Conservation (phyloP, 768 basidiomycete genomes). For the Boletus edulis region DNA sequence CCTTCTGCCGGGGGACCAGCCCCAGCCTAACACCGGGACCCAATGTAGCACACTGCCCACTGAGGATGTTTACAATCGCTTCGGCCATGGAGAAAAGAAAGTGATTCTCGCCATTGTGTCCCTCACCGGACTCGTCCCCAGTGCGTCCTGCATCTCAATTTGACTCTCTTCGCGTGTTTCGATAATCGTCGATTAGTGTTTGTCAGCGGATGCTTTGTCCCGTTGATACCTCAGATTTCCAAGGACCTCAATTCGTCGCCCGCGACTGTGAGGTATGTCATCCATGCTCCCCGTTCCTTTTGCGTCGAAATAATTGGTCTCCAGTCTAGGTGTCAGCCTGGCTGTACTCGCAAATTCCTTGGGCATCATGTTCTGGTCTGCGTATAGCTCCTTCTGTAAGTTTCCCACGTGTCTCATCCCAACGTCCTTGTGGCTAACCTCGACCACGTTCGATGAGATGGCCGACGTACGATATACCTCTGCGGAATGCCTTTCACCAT, state of each 20-base stretch:
- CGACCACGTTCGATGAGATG: conserved; percentile 44
- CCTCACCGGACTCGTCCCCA: conserved; percentile 58
- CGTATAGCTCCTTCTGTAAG: conserved; percentile 50
- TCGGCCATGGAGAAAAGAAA: conserved; percentile 50
- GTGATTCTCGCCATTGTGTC: conserved; percentile 57
- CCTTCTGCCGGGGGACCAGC: conserved; percentile 19
- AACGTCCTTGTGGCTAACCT: neutral
- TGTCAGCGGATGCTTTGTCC: conserved; percentile 66
- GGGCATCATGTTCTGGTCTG: conserved; percentile 51
- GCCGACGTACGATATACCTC: conserved; percentile 62
- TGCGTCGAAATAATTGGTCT: neutral
- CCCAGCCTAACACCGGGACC: neutral
- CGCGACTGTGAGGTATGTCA: conserved; percentile 50
- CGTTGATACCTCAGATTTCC: conserved; percentile 72
- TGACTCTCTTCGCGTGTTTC: neutral
- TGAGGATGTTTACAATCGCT: conserved; percentile 54
- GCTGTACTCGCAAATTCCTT: conserved; percentile 47
- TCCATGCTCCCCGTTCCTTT: neutral
- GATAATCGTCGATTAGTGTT: conserved; percentile 46
- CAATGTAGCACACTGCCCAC: neutral
- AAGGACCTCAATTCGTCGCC: conserved; percentile 58
- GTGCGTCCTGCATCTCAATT: conserved; percentile 35
- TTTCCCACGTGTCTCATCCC: neutral
- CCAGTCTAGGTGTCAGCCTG: conserved; percentile 50
- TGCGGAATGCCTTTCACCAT: conserved; percentile 55